A percentile compares a stretch with the other conserved stretches of the same genome.
These are phyloP conservation scores for Apiospora sp. DNA, from an alignment of 2,329 filamentous ascomycete species.

Conservation along the genomic window DNA sequence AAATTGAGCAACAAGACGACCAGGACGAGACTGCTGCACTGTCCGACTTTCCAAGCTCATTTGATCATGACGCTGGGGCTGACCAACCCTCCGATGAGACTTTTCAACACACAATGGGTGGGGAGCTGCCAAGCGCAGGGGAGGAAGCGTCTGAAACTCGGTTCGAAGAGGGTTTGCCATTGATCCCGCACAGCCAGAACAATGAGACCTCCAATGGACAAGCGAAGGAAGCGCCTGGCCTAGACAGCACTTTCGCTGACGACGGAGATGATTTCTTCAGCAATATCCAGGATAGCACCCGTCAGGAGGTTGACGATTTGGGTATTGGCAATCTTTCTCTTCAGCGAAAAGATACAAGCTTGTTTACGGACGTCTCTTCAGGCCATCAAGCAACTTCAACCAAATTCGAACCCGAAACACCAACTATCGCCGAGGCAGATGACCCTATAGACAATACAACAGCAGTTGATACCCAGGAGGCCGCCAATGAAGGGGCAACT, in stretches of 20 bases:
- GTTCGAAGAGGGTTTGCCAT: slow-evolving; percentile 74
- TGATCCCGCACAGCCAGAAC: slow-evolving; percentile 54
- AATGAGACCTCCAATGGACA: neutral
- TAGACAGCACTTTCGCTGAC: slow-evolving; percentile 50
- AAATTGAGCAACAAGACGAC: slow-evolving; percentile 58
- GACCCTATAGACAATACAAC: neutral
- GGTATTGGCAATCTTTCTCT: slow-evolving; percentile 46
- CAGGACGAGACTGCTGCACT: slow-evolving; percentile 51
- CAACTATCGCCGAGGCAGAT: slow-evolving; percentile 35
- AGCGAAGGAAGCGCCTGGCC: slow-evolving; percentile 32
- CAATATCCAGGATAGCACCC: slow-evolving; percentile 50
- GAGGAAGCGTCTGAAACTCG: slow-evolving; percentile 62
- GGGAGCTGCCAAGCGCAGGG: slow-evolving; percentile 49
- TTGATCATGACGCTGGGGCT: slow-evolving; percentile 38
- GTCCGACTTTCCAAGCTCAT: slow-evolving; percentile 44
- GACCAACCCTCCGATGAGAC: slow-evolving; percentile 34
- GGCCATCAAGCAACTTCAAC: slow-evolving; percentile 15
- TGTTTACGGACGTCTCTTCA: slow-evolving; percentile 62
- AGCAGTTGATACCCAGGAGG: slow-evolving; percentile 26
- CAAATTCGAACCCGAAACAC: slow-evolving; percentile 35
- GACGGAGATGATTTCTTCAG: slow-evolving; percentile 70
- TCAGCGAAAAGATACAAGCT: slow-evolving; percentile 74
- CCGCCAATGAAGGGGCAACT: slow-evolving; percentile 27
- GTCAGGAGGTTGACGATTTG: slow-evolving; percentile 39
- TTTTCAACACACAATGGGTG: slow-evolving; percentile 50